phyloP scores from a whole-genome alignment of 31 red algal genomes.

The Odonthalia washingtoniensis region DNA sequence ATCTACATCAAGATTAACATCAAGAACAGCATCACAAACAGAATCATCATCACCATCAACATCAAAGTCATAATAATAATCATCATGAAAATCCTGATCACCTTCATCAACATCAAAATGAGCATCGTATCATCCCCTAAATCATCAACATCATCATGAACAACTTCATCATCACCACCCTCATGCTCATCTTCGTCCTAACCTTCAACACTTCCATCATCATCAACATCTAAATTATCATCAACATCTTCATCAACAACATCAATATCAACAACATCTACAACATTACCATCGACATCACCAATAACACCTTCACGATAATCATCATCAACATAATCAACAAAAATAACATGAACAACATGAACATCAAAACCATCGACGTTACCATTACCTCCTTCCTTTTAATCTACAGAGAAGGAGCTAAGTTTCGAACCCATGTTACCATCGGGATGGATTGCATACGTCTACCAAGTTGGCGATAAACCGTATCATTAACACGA shows the following conservation, averaged over 20 bases:
- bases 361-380: neutral
- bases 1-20: neutral
- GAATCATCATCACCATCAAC: neutral
- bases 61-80: neutral
- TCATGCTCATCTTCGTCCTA: neutral
- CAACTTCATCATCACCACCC: neutral
- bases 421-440: too few species aligned
- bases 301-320: neutral
- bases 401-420: too few species aligned
- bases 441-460: too few species aligned
- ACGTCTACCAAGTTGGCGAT: too few species aligned
- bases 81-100: neutral
- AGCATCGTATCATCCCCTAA: too few species aligned
- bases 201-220: neutral
- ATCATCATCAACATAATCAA: neutral
- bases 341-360: neutral
- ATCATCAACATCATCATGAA: neutral
- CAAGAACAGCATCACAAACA: too few species aligned
- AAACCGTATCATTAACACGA: too few species aligned
- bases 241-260: neutral
- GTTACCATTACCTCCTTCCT: neutral
- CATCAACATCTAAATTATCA: neutral
- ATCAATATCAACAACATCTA: neutral
- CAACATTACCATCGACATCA: neutral
- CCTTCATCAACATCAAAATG: too few species aligned